Percentiles rank a stretch among this genome's conserved stretches.
Conservation (phyloP, 2,329 filamentous ascomycete species). For the Colletotrichum nymphaeae region DNA sequence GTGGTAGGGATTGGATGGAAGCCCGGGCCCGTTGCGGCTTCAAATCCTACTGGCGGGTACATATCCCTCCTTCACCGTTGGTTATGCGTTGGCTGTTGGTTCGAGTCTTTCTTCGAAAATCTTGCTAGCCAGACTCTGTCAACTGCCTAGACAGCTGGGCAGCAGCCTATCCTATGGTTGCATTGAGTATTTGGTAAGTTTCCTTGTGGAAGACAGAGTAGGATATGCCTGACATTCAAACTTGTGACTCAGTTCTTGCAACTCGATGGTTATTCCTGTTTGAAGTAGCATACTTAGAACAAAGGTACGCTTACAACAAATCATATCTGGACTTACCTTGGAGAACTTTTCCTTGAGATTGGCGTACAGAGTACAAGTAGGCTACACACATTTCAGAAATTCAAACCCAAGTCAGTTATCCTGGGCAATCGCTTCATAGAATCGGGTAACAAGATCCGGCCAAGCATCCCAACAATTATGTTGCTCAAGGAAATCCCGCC, state of each 20-base stretch:
- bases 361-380: too few relatives aligned
- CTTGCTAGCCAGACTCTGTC: not conserved
- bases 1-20: not conserved
- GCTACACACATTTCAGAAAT: too few relatives aligned
- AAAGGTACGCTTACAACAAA: not conserved
- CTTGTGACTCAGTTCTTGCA: not conserved
- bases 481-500: not conserved
- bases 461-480: not conserved
- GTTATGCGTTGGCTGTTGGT: constrained; percentile 2
- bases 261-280: not conserved
- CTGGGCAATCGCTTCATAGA: not conserved
- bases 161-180: not conserved
- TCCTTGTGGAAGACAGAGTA: not conserved
- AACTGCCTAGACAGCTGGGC: not conserved
- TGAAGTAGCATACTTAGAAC: not conserved
- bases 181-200: not conserved
- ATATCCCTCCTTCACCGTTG: constrained; percentile 13
- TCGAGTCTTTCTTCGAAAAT: not conserved
- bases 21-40: constrained; percentile 16
- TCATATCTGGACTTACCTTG: not conserved
- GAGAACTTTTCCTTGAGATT: not conserved
- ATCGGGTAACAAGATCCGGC: not conserved
- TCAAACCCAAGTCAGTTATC: not conserved
- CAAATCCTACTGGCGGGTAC: constrained; percentile 20
- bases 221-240: not conserved